Percentiles rank a stretch among this genome's conserved stretches.
Conservation (phyloP, 106 monocot species). For the Narthecium ossifragum region DNA sequence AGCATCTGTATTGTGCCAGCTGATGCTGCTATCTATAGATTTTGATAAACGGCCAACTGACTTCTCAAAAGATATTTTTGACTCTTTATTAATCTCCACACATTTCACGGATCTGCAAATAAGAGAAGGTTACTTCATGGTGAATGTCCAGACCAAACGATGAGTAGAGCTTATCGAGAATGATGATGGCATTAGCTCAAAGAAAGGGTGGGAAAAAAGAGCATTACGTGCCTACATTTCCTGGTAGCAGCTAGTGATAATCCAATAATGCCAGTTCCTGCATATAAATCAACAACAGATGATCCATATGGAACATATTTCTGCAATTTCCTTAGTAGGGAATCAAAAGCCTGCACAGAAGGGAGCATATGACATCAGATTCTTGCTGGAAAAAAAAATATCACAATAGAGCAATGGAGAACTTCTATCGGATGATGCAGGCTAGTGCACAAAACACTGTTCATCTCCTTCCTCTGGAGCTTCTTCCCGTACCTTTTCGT, state of each 20-base stretch:
- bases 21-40: constrained; percentile 59
- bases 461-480: too few species aligned
- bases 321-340: constrained; percentile 75
- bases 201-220: too few species aligned
- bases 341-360: constrained; percentile 78
- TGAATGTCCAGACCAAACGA: too few species aligned
- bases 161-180: too few species aligned
- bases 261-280: constrained; percentile 88
- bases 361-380: too few species aligned
- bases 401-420: too few species aligned
- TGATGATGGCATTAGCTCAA: too few species aligned
- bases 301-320: constrained; percentile 91
- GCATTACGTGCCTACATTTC: constrained; percentile 77
- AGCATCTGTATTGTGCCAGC: constrained; percentile 96
- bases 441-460: too few species aligned
- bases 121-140: too few species aligned
- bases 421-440: too few species aligned
- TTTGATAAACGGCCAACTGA: constrained; percentile 72
- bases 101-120: constrained; percentile 80
- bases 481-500: too few species aligned
- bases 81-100: constrained; percentile 93
- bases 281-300: constrained; percentile 96
- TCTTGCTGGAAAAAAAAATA: too few species aligned
- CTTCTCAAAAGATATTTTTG: constrained; percentile 86
- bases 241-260: constrained; percentile 78